These are phyloP conservation scores for Neopestalotiopsis clavispora DNA, from an alignment of 2,329 filamentous ascomycete genomes.

Conservation along the genomic window DNA sequence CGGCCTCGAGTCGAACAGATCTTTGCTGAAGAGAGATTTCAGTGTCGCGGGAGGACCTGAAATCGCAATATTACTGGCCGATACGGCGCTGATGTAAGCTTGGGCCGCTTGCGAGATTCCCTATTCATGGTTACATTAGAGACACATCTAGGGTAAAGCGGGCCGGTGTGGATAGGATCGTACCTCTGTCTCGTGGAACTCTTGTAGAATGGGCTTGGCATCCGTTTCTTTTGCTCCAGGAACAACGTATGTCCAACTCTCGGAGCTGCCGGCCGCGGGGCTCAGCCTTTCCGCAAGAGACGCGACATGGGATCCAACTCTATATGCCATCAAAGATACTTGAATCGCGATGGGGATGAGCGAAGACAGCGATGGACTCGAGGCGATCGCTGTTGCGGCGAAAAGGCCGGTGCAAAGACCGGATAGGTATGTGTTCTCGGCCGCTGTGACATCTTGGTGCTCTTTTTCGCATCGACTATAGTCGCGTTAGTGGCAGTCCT, in stretches of 20 bases:
- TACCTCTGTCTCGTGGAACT: slow-evolving; percentile 63
- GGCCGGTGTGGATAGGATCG: slow-evolving; percentile 23
- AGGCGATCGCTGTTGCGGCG: slow-evolving; percentile 71
- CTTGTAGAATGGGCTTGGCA: slow-evolving; percentile 53
- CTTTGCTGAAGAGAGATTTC: slow-evolving; percentile 45
- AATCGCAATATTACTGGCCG: slow-evolving; percentile 53
- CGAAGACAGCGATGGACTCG: slow-evolving; percentile 64
- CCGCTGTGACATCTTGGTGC: slow-evolving; percentile 55
- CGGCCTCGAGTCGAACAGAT: slow-evolving; percentile 45
- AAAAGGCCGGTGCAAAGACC: slow-evolving; percentile 74
- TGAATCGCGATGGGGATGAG: slow-evolving; percentile 67
- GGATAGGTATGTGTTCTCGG: slow-evolving; percentile 59
- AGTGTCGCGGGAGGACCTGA: slow-evolving; percentile 59
- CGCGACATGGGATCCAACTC: slow-evolving; percentile 62
- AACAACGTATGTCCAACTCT: slow-evolving; percentile 71
- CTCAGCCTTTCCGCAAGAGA: slow-evolving; percentile 52
- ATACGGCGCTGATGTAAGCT: slow-evolving; percentile 59
- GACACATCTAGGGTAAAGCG: neutral
- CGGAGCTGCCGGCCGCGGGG: slow-evolving; percentile 47
- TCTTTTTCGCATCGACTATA: slow-evolving; percentile 57
- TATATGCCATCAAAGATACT: slow-evolving; percentile 69
- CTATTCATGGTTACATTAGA: slow-evolving; percentile 29
- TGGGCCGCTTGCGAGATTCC: slow-evolving; percentile 48
- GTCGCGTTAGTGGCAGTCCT: slow-evolving; percentile 32
- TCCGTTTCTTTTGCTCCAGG: slow-evolving; percentile 58